Percentiles rank a stretch among this genome's conserved stretches.
These are phyloP conservation scores for Citrus australasica DNA, from an alignment of 345 rosid species.

Conservation along the genomic window DNA sequence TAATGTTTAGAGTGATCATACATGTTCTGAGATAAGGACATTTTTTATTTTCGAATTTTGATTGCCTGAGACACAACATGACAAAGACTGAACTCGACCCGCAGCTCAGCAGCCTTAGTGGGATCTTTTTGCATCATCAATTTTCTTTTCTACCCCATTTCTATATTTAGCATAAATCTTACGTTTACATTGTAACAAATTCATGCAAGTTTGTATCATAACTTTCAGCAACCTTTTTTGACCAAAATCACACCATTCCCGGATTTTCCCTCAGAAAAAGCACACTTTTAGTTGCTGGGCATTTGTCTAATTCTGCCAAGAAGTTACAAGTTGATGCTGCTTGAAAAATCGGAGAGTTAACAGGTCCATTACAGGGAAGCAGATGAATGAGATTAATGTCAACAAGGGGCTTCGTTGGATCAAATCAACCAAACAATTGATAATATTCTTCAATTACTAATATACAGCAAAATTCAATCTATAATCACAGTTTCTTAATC, in stretches of 20 bases:
- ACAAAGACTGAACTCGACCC: neutral
- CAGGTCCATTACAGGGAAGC: neutral
- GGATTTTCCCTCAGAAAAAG: neutral
- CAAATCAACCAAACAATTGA: no score
- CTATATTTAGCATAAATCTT: neutral
- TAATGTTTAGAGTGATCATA: neutral
- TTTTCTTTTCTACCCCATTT: neutral
- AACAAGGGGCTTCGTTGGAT: no score
- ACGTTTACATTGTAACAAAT: neutral
- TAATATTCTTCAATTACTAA: no score
- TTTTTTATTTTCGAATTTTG: neutral
- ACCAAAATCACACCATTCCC: neutral
- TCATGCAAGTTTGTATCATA: neutral
- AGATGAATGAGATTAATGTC: neutral
- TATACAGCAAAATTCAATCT: no score
- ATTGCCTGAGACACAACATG: neutral
- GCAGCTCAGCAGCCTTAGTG: neutral
- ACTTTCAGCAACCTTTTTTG: neutral
- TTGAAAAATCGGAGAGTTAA: neutral
- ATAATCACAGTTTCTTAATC: neutral
- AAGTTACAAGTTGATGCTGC: no score
- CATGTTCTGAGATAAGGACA: neutral
- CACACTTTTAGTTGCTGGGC: no score
- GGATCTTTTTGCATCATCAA: neutral
- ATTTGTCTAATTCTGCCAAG: no score